phyloP scores from a whole-genome alignment of 2,329 filamentous ascomycete genomes.

The Alternaria ethzedia region DNA sequence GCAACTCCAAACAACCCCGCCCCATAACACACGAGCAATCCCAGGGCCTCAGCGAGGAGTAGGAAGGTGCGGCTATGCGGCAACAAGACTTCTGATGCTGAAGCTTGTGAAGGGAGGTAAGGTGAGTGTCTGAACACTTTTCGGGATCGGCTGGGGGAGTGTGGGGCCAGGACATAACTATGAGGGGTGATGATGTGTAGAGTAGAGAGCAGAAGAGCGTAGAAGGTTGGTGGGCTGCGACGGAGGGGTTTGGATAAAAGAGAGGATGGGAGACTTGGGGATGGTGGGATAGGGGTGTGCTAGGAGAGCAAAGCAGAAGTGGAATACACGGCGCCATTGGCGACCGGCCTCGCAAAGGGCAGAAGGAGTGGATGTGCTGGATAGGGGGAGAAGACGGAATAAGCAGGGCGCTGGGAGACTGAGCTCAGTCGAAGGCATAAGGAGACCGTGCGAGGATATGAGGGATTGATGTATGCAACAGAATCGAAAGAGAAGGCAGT shows the following conservation, averaged over 20 bases:
- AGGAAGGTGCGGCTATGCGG: constrained; percentile 10
- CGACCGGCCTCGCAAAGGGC: not conserved
- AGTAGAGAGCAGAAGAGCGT: not conserved
- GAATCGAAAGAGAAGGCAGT: not conserved
- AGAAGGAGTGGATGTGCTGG: not conserved
- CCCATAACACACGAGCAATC: constrained; percentile 11
- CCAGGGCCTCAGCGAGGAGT: constrained; percentile 17
- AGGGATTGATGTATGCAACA: not conserved
- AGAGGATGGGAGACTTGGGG: not conserved
- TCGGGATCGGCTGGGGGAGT: constrained; percentile 2
- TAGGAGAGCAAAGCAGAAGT: not conserved
- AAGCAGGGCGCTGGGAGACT: not conserved
- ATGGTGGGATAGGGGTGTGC: not conserved
- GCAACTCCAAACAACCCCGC: constrained; percentile 6
- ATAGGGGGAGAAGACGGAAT: not conserved
- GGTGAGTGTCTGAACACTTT: constrained; percentile 26
- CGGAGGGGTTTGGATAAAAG: not conserved
- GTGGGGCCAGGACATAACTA: constrained; percentile 14
- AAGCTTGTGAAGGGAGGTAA: constrained; percentile 3
- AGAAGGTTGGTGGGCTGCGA: not conserved
- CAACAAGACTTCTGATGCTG: constrained; percentile 11
- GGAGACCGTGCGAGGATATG: too few relatives aligned
- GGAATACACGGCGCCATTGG: not conserved
- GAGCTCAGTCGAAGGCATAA: too few relatives aligned
- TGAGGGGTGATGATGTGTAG: constrained; percentile 3